phyloP scores from a whole-genome alignment of 495 filamentous ascomycete genomes.

The Xylaria curta region DNA sequence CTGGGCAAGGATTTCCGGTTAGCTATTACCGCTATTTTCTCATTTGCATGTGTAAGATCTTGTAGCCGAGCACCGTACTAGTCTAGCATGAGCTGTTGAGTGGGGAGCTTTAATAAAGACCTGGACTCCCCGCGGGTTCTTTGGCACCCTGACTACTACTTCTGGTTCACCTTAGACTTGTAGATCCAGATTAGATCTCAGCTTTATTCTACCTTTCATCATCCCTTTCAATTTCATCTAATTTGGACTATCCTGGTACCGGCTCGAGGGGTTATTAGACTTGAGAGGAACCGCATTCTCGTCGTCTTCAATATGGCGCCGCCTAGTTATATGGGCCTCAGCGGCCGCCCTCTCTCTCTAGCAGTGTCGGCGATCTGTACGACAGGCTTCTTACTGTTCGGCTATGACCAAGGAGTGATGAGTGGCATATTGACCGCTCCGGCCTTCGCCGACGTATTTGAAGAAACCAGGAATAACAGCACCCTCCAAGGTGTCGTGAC shows the following conservation, averaged over 20 bases:
- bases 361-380: conserved; percentile 72
- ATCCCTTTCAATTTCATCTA: conserved; percentile 5
- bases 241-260: not conserved
- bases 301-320: conserved; percentile 44
- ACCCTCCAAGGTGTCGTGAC: conserved; percentile 84
- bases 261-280: not conserved
- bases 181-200: conserved; percentile 11
- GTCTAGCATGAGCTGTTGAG: not conserved
- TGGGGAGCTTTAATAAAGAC: conserved; percentile 15
- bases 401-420: conserved; percentile 75
- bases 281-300: conserved; percentile 10
- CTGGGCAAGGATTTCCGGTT: not conserved
- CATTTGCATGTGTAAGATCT: conserved; percentile 17
- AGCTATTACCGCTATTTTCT: not conserved
- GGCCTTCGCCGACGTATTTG: conserved; percentile 74
- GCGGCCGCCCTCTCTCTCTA: conserved; percentile 66
- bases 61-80: not conserved
- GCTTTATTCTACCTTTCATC: not conserved
- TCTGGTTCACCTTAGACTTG: not conserved
- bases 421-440: conserved; percentile 78
- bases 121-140: conserved; percentile 8
- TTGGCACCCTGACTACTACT: not conserved
- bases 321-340: conserved; percentile 66
- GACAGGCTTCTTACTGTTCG: conserved; percentile 76
- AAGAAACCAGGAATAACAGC: conserved; percentile 66